A percentile compares a stretch with the other conserved stretches of the same genome.
These are phyloP conservation scores for Naganishia cerealis DNA, from an alignment of 1,284 basidiomycete species.

Conservation along the genomic window DNA sequence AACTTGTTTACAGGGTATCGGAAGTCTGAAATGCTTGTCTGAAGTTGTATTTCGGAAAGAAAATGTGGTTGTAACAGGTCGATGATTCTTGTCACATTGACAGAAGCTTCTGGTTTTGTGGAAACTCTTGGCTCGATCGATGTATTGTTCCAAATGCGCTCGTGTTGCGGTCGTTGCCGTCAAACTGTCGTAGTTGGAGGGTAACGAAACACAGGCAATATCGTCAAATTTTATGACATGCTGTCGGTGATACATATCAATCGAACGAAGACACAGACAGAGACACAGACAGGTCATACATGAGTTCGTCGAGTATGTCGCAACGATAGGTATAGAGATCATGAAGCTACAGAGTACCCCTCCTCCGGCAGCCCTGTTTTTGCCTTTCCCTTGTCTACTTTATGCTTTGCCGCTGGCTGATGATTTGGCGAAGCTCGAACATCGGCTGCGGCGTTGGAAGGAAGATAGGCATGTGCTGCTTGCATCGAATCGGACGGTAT, in stretches of 20 bases:
- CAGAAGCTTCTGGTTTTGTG: too few species aligned
- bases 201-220: too few species aligned
- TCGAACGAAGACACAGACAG: too few species aligned
- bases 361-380: not conserved
- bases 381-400: conserved; percentile 17
- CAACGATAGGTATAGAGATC: not conserved
- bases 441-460: not conserved
- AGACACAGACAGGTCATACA: too few species aligned
- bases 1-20: conserved; percentile 41
- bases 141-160: not conserved
- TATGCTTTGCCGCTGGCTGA: conserved; percentile 7
- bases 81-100: too few species aligned
- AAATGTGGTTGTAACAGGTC: not conserved
- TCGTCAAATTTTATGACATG: too few species aligned
- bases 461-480: conserved; percentile 18
- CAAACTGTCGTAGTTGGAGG: too few species aligned
- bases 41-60: not conserved
- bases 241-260: too few species aligned
- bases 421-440: not conserved
- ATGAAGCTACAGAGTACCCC: conserved; percentile 16
- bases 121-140: not conserved
- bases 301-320: not conserved
- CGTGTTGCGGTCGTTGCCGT: not conserved
- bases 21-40: not conserved
- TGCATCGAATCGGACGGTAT: conserved; percentile 48